These are phyloP conservation scores for Irpex lacteus DNA, from an alignment of 1,284 basidiomycete species.

Conservation along the genomic window DNA sequence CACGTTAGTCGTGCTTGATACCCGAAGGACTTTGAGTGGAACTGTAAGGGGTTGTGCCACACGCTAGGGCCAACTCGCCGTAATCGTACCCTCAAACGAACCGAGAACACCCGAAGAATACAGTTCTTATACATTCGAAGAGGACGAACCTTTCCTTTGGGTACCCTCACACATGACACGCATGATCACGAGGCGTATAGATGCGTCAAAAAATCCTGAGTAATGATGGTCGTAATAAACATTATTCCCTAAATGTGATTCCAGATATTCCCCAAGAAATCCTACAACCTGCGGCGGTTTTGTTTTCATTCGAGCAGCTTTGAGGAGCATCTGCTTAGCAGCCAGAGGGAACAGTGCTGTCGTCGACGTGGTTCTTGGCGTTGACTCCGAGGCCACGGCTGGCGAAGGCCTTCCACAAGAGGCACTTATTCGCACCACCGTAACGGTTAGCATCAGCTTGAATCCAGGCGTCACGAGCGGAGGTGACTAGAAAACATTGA, in stretches of 20 bases:
- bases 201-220: neutral
- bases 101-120: too few species aligned
- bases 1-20: too few species aligned
- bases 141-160: too few species aligned
- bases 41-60: too few species aligned
- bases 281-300: neutral
- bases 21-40: too few species aligned
- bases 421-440: constrained; percentile 43
- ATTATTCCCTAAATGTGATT: neutral
- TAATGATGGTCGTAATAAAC: neutral
- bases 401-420: constrained; percentile 49
- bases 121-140: too few species aligned
- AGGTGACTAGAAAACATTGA: constrained; percentile 19
- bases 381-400: constrained; percentile 49
- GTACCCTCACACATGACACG: too few species aligned
- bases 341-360: constrained; percentile 34
- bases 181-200: too few species aligned
- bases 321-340: constrained; percentile 27
- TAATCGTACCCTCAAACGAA: too few species aligned
- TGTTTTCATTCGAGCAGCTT: neutral
- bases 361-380: constrained; percentile 38
- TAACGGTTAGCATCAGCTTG: constrained; percentile 51
- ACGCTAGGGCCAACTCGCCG: too few species aligned
- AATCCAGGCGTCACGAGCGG: constrained; percentile 51
- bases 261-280: too few species aligned